Base-by-base conservation (phyloP, 345 rosid genomes). In the Isatis tinctoria region DNA sequence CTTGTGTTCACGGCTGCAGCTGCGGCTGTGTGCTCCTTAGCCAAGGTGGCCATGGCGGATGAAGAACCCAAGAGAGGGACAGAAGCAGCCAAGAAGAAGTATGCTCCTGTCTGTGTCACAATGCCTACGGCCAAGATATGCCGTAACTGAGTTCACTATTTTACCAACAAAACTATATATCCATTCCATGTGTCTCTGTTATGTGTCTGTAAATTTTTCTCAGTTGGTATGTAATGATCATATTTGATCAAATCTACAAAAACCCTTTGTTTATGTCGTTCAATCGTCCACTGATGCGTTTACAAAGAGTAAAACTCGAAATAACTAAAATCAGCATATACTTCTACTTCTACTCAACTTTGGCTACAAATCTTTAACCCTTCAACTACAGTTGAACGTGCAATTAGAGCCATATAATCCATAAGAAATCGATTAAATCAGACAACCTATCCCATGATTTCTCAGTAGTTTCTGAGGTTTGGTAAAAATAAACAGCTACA, bases 101-200 rank as follows among this genome's bases (percentile, higher is more conserved):
- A 82, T 54, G 88, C 81, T 53, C 84, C 87, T 53, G 4, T 88
- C 53, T 88, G 91, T 65, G 87, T 91, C 37, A 82, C 86, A 11
- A 85, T 82, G 87, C 97, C 97, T 20, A 84, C 97, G 0, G 91
- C 96, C 41, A 75, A 53, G 16, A 74, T 84, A 61, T 89, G 93
- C 70, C 88, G 10, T 76, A 82, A 87, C 64, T 82, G 82, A 85
- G 79, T 20, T 40, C 10, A 3, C 52, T 56, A 58, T 45, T 1
- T 54, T 22, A 36, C 41, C 73, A 37, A 39, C 40, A 24, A 16
- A 26, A 28, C 47, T 67, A 49, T 74, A 49, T 56, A 52, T 36
- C 36, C 10, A 9, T 2, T 28, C 12, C 40, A 59, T 61, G 41
- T 39, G 13, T 64, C 44, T 76, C 14, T 44, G 24, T 27, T 54